A percentile compares a stretch with the other conserved stretches of the same genome.
Evolutionary conservation across 116 monocot species (phyloP).

Genomic region (Trichopus zeylanicus): DNA sequence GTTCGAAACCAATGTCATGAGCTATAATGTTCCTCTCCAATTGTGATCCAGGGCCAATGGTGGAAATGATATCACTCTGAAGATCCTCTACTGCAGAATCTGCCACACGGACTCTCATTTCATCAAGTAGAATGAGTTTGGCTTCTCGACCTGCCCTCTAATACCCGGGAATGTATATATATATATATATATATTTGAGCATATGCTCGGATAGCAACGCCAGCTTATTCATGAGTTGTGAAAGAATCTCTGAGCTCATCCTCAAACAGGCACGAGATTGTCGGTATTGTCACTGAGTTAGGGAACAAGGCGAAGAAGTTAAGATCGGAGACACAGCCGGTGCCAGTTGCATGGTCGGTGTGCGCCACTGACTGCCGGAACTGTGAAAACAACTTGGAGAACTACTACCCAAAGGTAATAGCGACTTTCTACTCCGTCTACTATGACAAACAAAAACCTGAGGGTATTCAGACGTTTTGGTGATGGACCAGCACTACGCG

Average conservation of each 20-base stretch:
- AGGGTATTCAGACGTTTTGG: conserved; percentile 17
- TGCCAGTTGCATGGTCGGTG: conserved; percentile 20
- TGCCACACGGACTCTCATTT: conserved; percentile 42
- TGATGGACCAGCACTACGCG: conserved; percentile 17
- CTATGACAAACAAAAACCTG: conserved; percentile 9
- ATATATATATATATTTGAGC: too few relatives aligned
- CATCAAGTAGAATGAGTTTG: conserved; percentile 34
- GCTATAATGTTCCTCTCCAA: too few relatives aligned
- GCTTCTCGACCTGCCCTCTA: conserved; percentile 18
- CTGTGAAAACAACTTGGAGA: conserved; percentile 21
- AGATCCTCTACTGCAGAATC: conserved; percentile 37
- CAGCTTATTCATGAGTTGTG: too few relatives aligned
- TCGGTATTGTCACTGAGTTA: conserved; percentile 24
- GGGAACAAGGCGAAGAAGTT: conserved; percentile 22
- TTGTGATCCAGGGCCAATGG: conserved; percentile 11
- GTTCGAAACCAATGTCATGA: too few relatives aligned
- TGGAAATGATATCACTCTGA: conserved; percentile 27
- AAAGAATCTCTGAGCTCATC: not conserved
- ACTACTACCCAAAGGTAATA: conserved; percentile 15
- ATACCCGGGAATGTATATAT: conserved; percentile 31
- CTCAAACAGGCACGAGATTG: conserved; percentile 33
- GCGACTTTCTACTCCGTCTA: conserved; percentile 17
- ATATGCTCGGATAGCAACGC: too few relatives aligned
- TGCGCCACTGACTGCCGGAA: conserved; percentile 15
- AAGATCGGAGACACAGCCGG: conserved; percentile 29